Evolutionary conservation across 139 green algal genomes (phyloP).

Genomic region (Coccomyxa sp.): DNA sequence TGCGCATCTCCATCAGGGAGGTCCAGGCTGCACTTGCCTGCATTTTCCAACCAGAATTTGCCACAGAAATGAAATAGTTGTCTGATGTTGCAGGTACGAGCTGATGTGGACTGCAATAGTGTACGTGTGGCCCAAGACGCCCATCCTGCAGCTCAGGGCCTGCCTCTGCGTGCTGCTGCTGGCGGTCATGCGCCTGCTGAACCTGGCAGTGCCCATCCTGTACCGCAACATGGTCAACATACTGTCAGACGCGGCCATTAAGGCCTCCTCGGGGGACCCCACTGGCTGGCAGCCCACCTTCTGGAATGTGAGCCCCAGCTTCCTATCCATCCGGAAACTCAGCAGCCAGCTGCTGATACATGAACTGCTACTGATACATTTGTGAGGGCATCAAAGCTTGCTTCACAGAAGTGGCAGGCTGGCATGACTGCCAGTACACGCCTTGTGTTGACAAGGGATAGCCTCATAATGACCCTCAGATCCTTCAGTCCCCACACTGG

Average conservation of each 20-base stretch:
- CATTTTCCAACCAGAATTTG: too few relatives aligned
- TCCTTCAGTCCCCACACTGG: too few relatives aligned
- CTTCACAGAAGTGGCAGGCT: too few relatives aligned
- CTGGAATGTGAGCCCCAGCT: conserved; percentile 13
- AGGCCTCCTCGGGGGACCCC: conserved; percentile 5
- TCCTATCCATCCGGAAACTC: too few relatives aligned
- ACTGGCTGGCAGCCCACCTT: conserved; percentile 4
- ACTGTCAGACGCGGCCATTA: conserved; percentile 15
- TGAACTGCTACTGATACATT: too few relatives aligned
- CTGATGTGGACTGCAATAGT: conserved; percentile 27
- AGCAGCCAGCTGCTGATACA: too few relatives aligned
- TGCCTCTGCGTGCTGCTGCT: conserved; percentile 63
- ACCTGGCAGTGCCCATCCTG: conserved; percentile 68
- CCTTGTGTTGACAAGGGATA: too few relatives aligned
- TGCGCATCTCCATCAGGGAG: conserved; percentile 8
- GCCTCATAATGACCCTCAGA: too few relatives aligned
- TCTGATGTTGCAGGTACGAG: conserved; percentile 23
- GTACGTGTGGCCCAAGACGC: conserved; percentile 55
- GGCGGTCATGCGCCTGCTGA: conserved; percentile 54
- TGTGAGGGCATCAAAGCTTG: too few relatives aligned
- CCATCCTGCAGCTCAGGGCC: conserved; percentile 28
- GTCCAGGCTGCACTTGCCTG: too few relatives aligned
- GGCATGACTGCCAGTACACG: too few relatives aligned
- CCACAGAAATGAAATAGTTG: too few relatives aligned
- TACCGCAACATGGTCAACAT: conserved; percentile 64